phyloP scores from a whole-genome alignment of 1,284 basidiomycete genomes.

The Cryptococcus sp. region DNA sequence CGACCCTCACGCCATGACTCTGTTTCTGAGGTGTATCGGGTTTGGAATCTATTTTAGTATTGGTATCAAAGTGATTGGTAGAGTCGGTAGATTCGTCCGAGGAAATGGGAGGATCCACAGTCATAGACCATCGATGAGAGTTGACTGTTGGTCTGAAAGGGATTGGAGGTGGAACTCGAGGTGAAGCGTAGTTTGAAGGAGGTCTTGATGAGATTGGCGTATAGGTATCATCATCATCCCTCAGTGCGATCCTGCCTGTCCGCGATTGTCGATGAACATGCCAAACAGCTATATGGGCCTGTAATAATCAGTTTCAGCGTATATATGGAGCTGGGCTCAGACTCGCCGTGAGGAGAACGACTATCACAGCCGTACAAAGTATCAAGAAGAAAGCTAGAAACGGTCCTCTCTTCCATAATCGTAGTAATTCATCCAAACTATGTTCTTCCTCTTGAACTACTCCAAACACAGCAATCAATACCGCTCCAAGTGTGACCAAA shows the following conservation, averaged over 20 bases:
- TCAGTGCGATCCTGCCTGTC: constrained; percentile 1
- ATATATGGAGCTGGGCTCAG: background rate
- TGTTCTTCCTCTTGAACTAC: constrained; percentile 89
- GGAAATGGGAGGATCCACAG: background rate
- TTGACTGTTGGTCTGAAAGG: constrained; percentile 25
- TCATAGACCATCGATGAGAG: constrained; percentile 12
- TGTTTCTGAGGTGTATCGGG: background rate
- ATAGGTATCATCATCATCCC: background rate
- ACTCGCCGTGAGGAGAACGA: constrained; percentile 63
- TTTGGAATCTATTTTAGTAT: background rate
- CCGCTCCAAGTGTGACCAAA: constrained; percentile 82
- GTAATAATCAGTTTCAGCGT: constrained; percentile 1
- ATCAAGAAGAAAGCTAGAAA: constrained; percentile 79
- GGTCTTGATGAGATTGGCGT: constrained; percentile 19
- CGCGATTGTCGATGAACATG: constrained; percentile 11
- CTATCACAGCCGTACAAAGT: constrained; percentile 60
- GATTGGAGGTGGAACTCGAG: constrained; percentile 25
- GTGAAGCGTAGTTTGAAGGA: constrained; percentile 36
- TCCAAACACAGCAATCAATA: constrained; percentile 86
- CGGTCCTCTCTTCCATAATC: constrained; percentile 68
- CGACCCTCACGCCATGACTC: constrained; percentile 3
- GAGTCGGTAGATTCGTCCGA: no score
- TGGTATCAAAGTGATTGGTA: constrained; percentile 1
- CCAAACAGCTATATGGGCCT: constrained; percentile 23
- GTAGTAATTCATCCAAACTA: constrained; percentile 77